Base-by-base conservation (phyloP, 352 stramenopile species). In the Plasmopara halstedii region DNA sequence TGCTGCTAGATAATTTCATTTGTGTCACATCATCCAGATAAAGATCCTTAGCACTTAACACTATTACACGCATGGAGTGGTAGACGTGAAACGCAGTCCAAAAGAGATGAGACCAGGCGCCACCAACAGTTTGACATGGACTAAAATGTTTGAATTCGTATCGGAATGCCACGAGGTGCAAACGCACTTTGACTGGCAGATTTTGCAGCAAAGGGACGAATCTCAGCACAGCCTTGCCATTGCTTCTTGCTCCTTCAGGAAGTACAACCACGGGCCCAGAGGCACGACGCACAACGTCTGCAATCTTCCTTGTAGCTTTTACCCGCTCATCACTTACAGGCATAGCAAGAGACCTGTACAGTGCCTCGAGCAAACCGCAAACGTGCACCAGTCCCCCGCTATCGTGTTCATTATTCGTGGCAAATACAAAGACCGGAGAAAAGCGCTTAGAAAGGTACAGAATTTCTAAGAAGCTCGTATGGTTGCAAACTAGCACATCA, bases 401-500 rank as follows among this genome's bases (percentile, higher is more conserved):
- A 0, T 72, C 63, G 13, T 62, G 66, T 11, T 80, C 73, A 6
- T 27, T 45, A 29, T 78, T 59, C 2, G 50, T 71, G 14, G 67
- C 70, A 35, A 88, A 85, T 31, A 83, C 73, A 55, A 93, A 93
- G 23, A 74, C 58, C 0, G 81, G 81, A 42, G 81, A 93, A 53
- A 85, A 93, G 27, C 81, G 78, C 33, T 66, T 70, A 20, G 73
- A 64, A 23, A 93, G 56, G 61, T 88, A 89, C 36, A 89, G 37
- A 10, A 93, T 50, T 62, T 93, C 81, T 19, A 90, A 31, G 37
- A 90, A 86, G 46, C 63, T 87, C 54, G 76, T 87, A 64, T 85
- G 70, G 60, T 93, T 93, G 67, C 71, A 85, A 42, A 93, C 69
- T 26, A 93, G 56, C 33, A 93, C 57, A 31, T 90, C 76, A 15